Evolutionary conservation across 768 basidiomycete species (phyloP).

Genomic region (Agrocybe pediades): DNA sequence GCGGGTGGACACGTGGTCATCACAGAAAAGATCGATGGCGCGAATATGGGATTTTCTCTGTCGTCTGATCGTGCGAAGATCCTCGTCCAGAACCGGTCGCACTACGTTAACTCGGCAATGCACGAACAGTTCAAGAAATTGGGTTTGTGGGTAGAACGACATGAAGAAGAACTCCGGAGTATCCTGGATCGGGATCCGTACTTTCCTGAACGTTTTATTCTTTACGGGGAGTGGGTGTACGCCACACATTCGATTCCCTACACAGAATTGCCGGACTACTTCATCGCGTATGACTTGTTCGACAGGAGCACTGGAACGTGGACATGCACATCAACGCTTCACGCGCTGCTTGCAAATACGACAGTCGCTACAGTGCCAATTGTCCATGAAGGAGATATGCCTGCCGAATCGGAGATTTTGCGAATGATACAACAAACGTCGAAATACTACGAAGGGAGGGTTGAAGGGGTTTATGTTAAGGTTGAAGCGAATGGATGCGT

Average conservation of each 20-base stretch:
- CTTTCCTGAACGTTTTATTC: slow-evolving; percentile 58
- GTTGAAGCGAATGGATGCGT: slow-evolving; percentile 44
- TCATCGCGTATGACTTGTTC: slow-evolving; percentile 62
- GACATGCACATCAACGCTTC: slow-evolving; percentile 36
- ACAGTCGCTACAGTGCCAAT: slow-evolving; percentile 45
- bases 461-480: slow-evolving; percentile 64
- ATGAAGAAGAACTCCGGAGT: slow-evolving; percentile 41
- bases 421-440: slow-evolving; percentile 48
- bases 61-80: slow-evolving; percentile 46
- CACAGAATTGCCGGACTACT: slow-evolving; percentile 51
- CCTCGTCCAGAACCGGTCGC: slow-evolving; percentile 63
- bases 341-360: slow-evolving; percentile 35
- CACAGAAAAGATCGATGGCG: slow-evolving; percentile 69
- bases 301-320: slow-evolving; percentile 49
- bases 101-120: slow-evolving; percentile 54
- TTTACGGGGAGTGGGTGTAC: slow-evolving; percentile 67
- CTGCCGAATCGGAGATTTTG: slow-evolving; percentile 37
- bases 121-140: slow-evolving; percentile 66
- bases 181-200: slow-evolving; percentile 49
- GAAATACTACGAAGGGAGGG: slow-evolving; percentile 38
- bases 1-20: slow-evolving; percentile 41
- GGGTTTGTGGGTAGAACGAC: slow-evolving; percentile 53
- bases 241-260: slow-evolving; percentile 65
- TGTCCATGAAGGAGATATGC: slow-evolving; percentile 43
- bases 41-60: slow-evolving; percentile 67